These are phyloP conservation scores for Lycium barbarum DNA, from an alignment of 257 asterid genomes.

Conservation along the genomic window DNA sequence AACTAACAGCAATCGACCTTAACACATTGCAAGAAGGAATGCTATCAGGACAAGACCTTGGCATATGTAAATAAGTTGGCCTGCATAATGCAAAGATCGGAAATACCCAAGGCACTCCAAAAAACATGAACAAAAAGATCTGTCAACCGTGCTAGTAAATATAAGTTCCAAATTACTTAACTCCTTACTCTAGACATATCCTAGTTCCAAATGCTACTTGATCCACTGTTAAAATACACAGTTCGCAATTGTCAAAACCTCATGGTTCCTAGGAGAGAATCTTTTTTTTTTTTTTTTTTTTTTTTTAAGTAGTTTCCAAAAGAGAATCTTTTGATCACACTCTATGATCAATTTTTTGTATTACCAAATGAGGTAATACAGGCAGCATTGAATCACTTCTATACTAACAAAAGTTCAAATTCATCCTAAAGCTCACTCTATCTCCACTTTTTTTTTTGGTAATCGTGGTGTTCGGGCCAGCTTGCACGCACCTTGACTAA, in stretches of 20 bases:
- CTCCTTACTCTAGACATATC: background rate
- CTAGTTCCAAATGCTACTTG: background rate
- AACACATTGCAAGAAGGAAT: background rate
- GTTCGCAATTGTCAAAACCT: background rate
- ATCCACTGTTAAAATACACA: background rate
- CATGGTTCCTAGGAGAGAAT: constrained; percentile 22
- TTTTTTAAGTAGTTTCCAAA: background rate
- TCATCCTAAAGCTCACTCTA: constrained; percentile 1
- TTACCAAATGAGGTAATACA: background rate
- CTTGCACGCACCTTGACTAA: background rate
- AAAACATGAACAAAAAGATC: constrained; percentile 17
- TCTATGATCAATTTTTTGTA: background rate
- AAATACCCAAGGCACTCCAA: background rate
- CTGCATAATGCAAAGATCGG: background rate
- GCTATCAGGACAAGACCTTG: constrained; percentile 6
- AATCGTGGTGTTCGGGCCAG: background rate
- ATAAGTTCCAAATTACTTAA: background rate
- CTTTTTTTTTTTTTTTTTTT: background rate
- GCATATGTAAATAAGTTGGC: background rate
- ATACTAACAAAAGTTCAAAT: background rate
- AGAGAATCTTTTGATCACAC: background rate
- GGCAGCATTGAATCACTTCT: background rate
- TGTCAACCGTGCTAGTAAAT: background rate
- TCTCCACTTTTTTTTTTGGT: background rate
- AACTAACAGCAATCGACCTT: constrained; percentile 11